These are phyloP conservation scores for Leccinum incarnatum DNA, from an alignment of 768 basidiomycete species.

Conservation along the genomic window DNA sequence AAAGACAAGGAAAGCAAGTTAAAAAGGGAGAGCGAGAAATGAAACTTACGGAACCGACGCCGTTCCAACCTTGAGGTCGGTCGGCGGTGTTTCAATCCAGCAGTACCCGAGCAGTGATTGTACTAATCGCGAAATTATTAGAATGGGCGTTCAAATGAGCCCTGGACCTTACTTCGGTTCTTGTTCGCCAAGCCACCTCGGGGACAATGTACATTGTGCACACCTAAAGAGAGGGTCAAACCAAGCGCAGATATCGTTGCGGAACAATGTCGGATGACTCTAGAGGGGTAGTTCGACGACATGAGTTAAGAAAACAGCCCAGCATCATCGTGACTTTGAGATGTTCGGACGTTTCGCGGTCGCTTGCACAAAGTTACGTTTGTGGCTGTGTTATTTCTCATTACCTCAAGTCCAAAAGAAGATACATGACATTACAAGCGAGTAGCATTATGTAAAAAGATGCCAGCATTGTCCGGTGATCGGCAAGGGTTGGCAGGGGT, in stretches of 20 bases:
- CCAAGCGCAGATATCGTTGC: neutral
- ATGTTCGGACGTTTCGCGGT: neutral
- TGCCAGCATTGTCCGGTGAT: neutral
- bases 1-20: neutral
- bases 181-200: neutral
- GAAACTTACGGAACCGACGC: neutral
- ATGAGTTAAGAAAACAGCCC: too few species aligned
- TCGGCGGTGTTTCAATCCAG: constrained; percentile 1
- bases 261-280: neutral
- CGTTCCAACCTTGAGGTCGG: neutral
- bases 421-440: constrained; percentile 16
- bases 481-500: neutral
- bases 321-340: too few species aligned
- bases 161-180: neutral
- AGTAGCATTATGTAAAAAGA: neutral
- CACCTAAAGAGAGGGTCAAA: neutral
- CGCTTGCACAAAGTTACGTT: neutral
- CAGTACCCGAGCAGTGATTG: neutral
- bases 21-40: neutral
- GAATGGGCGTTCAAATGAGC: neutral
- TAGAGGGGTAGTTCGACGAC: too few species aligned
- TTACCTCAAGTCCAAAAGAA: neutral
- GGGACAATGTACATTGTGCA: neutral
- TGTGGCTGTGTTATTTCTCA: neutral
- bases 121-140: neutral